Conservation (phyloP, 768 basidiomycete species). For the Crepidotus variabilis region DNA sequence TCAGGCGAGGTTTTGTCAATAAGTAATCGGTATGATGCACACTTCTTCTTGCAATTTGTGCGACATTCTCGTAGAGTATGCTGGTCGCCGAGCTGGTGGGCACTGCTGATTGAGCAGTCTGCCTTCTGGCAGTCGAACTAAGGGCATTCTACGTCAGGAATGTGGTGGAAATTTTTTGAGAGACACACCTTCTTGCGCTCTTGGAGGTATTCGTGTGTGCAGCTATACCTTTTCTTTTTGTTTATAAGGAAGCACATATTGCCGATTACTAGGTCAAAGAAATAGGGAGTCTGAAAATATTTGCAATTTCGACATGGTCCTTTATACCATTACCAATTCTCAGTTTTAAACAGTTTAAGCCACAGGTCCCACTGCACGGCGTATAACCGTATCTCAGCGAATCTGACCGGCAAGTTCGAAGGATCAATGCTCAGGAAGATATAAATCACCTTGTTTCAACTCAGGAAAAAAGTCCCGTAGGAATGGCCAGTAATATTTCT, state of each 20-base stretch:
- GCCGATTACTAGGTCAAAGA: not conserved
- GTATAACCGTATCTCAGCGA: too few relatives aligned
- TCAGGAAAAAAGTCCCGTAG: too few relatives aligned
- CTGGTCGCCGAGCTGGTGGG: constrained; percentile 8
- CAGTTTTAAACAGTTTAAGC: not conserved
- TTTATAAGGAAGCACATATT: constrained; percentile 25
- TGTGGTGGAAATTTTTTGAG: not conserved
- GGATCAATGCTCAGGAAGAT: too few relatives aligned
- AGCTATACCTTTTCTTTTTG: constrained; percentile 12
- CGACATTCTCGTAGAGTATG: constrained; percentile 3
- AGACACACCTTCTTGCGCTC: constrained; percentile 16
- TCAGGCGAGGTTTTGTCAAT: not conserved
- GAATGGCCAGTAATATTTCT: too few relatives aligned
- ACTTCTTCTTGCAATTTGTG: constrained; percentile 9
- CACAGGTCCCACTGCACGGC: too few relatives aligned
- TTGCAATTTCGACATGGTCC: not conserved
- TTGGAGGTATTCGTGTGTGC: constrained; percentile 17
- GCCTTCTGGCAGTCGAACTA: constrained; percentile 47
- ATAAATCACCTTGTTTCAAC: too few relatives aligned
- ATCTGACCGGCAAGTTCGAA: too few relatives aligned
- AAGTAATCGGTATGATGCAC: not conserved
- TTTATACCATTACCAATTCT: not conserved
- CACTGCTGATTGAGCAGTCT: constrained; percentile 36
- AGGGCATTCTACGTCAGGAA: not conserved
- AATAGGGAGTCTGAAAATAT: not conserved